Evolutionary conservation across 306 rosid species (phyloP).

Genomic region (Cicer bijugum): DNA sequence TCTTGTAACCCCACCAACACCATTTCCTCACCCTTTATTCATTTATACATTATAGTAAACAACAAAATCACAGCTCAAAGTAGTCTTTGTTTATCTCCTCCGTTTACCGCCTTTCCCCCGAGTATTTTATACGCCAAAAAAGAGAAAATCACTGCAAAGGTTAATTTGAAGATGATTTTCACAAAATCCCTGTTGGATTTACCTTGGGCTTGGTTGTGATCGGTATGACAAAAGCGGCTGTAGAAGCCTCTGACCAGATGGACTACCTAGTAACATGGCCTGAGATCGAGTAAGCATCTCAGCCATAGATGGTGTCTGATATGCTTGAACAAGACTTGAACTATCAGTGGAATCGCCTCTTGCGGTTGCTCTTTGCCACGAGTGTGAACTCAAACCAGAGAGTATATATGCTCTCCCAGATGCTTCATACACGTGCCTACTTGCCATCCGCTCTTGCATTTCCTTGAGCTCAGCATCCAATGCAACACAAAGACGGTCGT

Average conservation of each 20-base stretch:
- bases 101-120: constrained; percentile 54
- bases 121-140: constrained; percentile 45
- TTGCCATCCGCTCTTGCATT: constrained; percentile 95
- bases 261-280: constrained; percentile 76
- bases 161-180: constrained; percentile 47
- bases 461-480: constrained; percentile 97
- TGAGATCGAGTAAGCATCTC: constrained; percentile 99
- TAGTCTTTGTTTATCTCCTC: constrained; percentile 52
- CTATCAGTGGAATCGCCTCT: constrained; percentile 95
- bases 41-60: constrained; percentile 70
- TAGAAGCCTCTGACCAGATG: constrained; percentile 80
- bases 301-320: constrained; percentile 93
- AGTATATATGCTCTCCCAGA: constrained; percentile 97
- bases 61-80: constrained; percentile 67
- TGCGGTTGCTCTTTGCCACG: constrained; percentile 99
- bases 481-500: constrained; percentile 78
- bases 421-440: constrained; percentile 93
- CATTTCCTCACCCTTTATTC: constrained; percentile 67
- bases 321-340: constrained; percentile 82
- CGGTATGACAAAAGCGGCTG: constrained; percentile 69
- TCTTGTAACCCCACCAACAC: constrained; percentile 66
- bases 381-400: constrained; percentile 96
- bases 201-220: constrained; percentile 88
- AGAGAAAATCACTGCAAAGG: constrained; percentile 47
- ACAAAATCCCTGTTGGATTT: constrained; percentile 45